Percentiles rank a stretch among this genome's conserved stretches.
phyloP scores from a whole-genome alignment of 805 yeast genomes.

The Maudiozyma barnettii region DNA sequence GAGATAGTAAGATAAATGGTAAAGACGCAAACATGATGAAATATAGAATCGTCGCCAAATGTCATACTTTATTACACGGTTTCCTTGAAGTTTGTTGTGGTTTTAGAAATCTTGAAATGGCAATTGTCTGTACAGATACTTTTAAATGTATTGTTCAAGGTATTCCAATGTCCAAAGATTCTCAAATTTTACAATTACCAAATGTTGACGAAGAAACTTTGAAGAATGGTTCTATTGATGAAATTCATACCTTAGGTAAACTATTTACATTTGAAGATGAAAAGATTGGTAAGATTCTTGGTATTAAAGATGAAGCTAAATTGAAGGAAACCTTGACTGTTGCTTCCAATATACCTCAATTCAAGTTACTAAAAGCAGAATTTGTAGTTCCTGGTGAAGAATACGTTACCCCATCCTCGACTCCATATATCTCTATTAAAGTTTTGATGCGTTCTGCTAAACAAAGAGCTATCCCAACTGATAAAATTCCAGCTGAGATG shows the following conservation, averaged over 20 bases:
- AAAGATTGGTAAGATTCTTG: slow-evolving; percentile 47
- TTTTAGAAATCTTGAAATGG: slow-evolving; percentile 64
- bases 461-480: slow-evolving; percentile 44
- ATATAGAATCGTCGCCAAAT: slow-evolving; percentile 48
- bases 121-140: slow-evolving; percentile 51
- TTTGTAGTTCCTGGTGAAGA: slow-evolving; percentile 85
- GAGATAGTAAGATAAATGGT: slow-evolving; percentile 23
- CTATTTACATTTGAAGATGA: slow-evolving; percentile 49
- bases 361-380: slow-evolving; percentile 58
- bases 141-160: slow-evolving; percentile 72
- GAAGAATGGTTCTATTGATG: slow-evolving; percentile 16
- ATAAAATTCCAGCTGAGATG: slow-evolving; percentile 26
- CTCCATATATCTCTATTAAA: slow-evolving; percentile 66
- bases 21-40: slow-evolving; percentile 33
- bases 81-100: slow-evolving; percentile 72
- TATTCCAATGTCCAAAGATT: slow-evolving; percentile 43
- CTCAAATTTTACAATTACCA: slow-evolving; percentile 76
- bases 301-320: slow-evolving; percentile 38
- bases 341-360: slow-evolving; percentile 57
- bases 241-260: slow-evolving; percentile 57
- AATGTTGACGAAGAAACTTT: slow-evolving; percentile 46
- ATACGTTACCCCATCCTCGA: slow-evolving; percentile 57
- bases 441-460: slow-evolving; percentile 66
- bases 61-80: slow-evolving; percentile 58
- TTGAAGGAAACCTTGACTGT: slow-evolving; percentile 42